phyloP scores from a whole-genome alignment of 768 basidiomycete species.

The Sutorius australiensis region DNA sequence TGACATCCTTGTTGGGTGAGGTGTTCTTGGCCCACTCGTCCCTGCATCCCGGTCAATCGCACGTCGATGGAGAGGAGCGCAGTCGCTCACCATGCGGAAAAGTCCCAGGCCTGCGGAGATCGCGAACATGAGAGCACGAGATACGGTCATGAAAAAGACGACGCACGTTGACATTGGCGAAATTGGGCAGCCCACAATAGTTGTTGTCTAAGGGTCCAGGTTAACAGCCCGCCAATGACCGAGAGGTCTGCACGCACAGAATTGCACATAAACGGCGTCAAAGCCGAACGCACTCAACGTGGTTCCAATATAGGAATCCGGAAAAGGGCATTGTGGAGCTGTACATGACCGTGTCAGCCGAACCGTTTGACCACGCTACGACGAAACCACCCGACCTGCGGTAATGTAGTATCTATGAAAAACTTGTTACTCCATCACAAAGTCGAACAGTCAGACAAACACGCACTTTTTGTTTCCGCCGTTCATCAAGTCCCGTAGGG shows the following conservation, averaged over 20 bases:
- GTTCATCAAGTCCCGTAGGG: constrained; percentile 27
- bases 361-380: neutral
- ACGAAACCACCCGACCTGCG: constrained; percentile 26
- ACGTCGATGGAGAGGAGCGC: neutral
- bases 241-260: constrained; percentile 29
- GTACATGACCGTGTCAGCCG: neutral
- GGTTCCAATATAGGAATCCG: constrained; percentile 42
- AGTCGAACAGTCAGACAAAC: neutral
- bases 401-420: constrained; percentile 41
- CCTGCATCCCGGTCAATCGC: constrained; percentile 23
- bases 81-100: constrained; percentile 33
- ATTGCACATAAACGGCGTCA: constrained; percentile 51
- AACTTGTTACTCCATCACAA: neutral
- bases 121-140: neutral
- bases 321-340: constrained; percentile 46
- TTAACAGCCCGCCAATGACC: constrained; percentile 2
- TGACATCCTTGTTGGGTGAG: constrained; percentile 44
- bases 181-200: constrained; percentile 37
- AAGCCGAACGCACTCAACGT: constrained; percentile 42
- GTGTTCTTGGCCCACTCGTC: constrained; percentile 43
- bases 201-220: constrained; percentile 39
- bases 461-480: constrained; percentile 28
- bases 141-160: neutral
- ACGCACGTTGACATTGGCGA: constrained; percentile 41
- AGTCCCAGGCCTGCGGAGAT: constrained; percentile 43